Percentiles rank a stretch among this genome's conserved stretches.
Conservation (phyloP, 2,329 filamentous ascomycete species). For the Chaetomiaceae sp. region DNA sequence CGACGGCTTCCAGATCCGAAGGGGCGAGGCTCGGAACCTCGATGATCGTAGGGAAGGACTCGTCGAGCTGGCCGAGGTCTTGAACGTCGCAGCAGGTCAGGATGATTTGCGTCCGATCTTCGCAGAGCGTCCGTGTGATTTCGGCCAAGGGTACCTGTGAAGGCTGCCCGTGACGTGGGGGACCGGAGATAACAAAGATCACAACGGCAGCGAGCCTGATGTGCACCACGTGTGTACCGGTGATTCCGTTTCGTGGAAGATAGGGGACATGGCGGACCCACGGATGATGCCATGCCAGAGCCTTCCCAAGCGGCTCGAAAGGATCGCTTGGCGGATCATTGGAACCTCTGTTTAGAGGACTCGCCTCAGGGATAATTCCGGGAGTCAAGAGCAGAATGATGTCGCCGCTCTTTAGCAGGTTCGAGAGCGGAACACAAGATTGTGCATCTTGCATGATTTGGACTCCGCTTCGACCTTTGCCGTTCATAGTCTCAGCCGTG, state of each 20-base stretch:
- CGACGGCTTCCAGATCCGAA: constrained; percentile 43
- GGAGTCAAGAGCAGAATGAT: constrained; percentile 58
- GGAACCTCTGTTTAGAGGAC: constrained; percentile 34
- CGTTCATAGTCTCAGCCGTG: constrained; percentile 10
- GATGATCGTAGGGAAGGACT: constrained; percentile 46
- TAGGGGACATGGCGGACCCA: constrained; percentile 68
- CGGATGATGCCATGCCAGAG: constrained; percentile 53
- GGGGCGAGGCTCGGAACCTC: constrained; percentile 44
- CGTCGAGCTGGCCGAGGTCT: constrained; percentile 34
- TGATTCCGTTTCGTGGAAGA: constrained; percentile 56
- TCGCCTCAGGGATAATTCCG: constrained; percentile 41
- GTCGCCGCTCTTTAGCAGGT: constrained; percentile 42
- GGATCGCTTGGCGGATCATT: constrained; percentile 45
- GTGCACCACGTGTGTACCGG: constrained; percentile 56
- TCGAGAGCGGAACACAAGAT: constrained; percentile 42
- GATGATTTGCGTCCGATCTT: constrained; percentile 45
- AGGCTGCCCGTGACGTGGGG: constrained; percentile 39
- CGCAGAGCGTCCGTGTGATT: constrained; percentile 37
- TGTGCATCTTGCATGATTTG: constrained; percentile 37
- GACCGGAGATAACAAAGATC: constrained; percentile 54
- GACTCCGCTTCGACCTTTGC: constrained; percentile 17
- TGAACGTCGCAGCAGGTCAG: constrained; percentile 45
- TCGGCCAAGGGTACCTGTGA: constrained; percentile 49
- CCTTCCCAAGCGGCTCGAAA: constrained; percentile 64
- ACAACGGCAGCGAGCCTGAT: constrained; percentile 54